Base-by-base conservation (phyloP, 345 rosid species). In the Melaleuca quinquenervia region DNA sequence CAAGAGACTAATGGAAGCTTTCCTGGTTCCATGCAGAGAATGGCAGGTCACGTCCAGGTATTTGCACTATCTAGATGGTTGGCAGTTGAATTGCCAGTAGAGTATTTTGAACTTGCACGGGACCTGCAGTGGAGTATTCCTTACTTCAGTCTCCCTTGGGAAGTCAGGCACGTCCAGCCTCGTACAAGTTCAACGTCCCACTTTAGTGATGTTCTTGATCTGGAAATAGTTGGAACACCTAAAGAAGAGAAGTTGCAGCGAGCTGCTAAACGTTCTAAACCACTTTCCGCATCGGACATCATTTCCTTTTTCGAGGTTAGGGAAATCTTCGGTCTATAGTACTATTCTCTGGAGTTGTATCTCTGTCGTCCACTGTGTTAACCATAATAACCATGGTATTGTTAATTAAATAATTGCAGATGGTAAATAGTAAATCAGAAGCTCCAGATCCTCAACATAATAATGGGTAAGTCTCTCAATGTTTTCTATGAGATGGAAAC, bases 21-120 rank as follows among this genome's bases (percentile, higher is more conserved):
- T 86, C 74, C 24, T 60, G 41, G 41, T 60, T 60, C 64, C 85
- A 50, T 82, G 85, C 95, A 96, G 98, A 95, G 96, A 92, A 91
- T 89, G 84, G 96, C 94, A 24, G 92, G 96, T 91, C 86, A 94
- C 94, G 92, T 96, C 90, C 99, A 96, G 91, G 92, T 95, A 74
- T 96, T 96, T 85, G 99, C 99, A 44, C 89, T 96, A 56, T 91
- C 98, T 56, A 92, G 98, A 90, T 96, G 98, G 96, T 85, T 95
- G 87, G 94, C 93, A 3, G 94, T 91, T 82, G 88, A 88, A 27
- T 87, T 95, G 85, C 99, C 98, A 18, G 90, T 93, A 29, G 94
- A 93, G 82, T 96, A 94, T 87, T 94, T 91, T 82, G 98, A 96
- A 86, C 88, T 95, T 86, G 90, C 92, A 41, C 91, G 95, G 90